Percentiles rank a stretch among this genome's conserved stretches.
These are phyloP conservation scores for Onygena corvina DNA, from an alignment of 2,329 filamentous ascomycete genomes.

Conservation along the genomic window DNA sequence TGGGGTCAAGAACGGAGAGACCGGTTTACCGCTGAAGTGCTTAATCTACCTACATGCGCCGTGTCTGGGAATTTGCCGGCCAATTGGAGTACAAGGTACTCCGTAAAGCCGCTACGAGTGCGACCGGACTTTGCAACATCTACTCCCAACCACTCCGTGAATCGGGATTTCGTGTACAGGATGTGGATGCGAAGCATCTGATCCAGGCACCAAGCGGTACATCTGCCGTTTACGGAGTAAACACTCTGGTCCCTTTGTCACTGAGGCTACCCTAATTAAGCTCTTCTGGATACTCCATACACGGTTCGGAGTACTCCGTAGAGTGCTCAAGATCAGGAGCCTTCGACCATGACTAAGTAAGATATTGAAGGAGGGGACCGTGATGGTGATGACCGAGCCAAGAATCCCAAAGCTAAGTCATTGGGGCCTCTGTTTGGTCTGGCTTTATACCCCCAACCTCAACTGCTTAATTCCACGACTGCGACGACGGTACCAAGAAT, in stretches of 20 bases:
- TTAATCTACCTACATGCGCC: background rate
- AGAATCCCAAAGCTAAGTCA: constrained; percentile 11
- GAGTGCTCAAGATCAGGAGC: background rate
- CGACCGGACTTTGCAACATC: background rate
- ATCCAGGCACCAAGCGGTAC: background rate
- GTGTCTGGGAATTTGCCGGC: background rate
- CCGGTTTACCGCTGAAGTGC: background rate
- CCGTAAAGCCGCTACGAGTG: background rate
- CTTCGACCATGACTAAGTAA: background rate
- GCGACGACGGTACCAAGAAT: constrained; percentile 2
- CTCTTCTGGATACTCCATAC: constrained; percentile 1
- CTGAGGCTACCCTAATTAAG: background rate
- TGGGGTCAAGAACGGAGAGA: background rate
- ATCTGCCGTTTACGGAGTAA: constrained; percentile 4
- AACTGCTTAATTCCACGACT: constrained; percentile 3
- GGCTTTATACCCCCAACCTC: constrained; percentile 2
- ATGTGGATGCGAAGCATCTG: background rate
- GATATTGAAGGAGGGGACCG: background rate
- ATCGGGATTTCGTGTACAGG: background rate
- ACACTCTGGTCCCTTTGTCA: background rate
- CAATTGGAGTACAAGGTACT: background rate
- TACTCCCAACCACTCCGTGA: background rate
- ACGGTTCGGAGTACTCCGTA: no score
- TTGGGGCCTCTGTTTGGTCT: constrained; percentile 4
- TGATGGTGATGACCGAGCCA: constrained; percentile 9